Percentiles rank a stretch among this genome's conserved stretches.
Evolutionary conservation across 2,329 filamentous ascomycete species (phyloP).

Genomic region (Phyllosticta paracitricarpa): DNA sequence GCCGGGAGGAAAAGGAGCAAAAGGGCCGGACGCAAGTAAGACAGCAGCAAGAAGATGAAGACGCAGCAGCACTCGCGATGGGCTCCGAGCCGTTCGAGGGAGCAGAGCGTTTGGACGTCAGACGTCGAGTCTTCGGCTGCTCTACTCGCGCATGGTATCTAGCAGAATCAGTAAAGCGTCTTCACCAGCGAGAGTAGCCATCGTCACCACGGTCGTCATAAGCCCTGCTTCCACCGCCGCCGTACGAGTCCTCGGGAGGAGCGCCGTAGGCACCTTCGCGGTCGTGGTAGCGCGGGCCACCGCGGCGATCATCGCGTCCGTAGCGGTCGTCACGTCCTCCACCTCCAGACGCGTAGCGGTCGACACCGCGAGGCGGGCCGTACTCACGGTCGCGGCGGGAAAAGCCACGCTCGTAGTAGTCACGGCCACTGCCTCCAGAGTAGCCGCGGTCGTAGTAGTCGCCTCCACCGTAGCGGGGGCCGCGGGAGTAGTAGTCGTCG

Average conservation of each 20-base stretch:
- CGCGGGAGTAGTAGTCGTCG: slow-evolving; percentile 39
- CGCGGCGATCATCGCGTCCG: slow-evolving; percentile 29
- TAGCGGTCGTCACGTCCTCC: slow-evolving; percentile 41
- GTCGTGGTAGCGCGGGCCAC: slow-evolving; percentile 29
- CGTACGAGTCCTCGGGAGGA: slow-evolving; percentile 25
- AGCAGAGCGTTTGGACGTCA: slow-evolving; percentile 1
- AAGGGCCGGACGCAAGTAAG: slow-evolving; percentile 9
- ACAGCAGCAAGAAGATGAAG: slow-evolving; percentile 9
- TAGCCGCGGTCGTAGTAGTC: slow-evolving; percentile 28
- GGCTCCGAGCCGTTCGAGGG: not conserved
- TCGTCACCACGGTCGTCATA: slow-evolving; percentile 32
- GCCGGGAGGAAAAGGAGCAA: slow-evolving; percentile 4
- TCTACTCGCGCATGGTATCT: slow-evolving; percentile 23
- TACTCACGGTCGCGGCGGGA: slow-evolving; percentile 29
- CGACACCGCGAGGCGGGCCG: slow-evolving; percentile 26
- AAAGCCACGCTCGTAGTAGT: slow-evolving; percentile 37
- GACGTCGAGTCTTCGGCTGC: slow-evolving; percentile 3
- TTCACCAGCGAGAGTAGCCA: slow-evolving; percentile 36
- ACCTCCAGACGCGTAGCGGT: slow-evolving; percentile 26
- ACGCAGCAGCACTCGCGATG: slow-evolving; percentile 8
- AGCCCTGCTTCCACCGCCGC: slow-evolving; percentile 27
- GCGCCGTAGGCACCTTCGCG: slow-evolving; percentile 40
- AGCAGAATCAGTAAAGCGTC: slow-evolving; percentile 12
- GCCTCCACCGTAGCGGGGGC: slow-evolving; percentile 27
- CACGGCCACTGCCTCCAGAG: slow-evolving; percentile 14